Percentiles rank a stretch among this genome's conserved stretches.
Conservation (phyloP, 176 grass and related monocot species). For the Hordeum vulgare region MorexV3_pseudomolecules_assembly NC_058524.1:15006116-15006615, state of each 20-base stretch:
- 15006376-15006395: neutral
- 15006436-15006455: conserved; percentile 25
- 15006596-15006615: conserved; percentile 47
- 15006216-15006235: no score
- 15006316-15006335: conserved; percentile 10
- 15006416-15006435: conserved; percentile 27
- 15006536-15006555: neutral
- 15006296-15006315: no score
- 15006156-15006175: no score
- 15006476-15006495: conserved; percentile 33
- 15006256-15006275: no score
- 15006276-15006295: no score
- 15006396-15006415: conserved; percentile 24
- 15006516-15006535: neutral
- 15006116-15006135: no score
- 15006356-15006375: neutral
- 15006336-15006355: conserved; percentile 7
- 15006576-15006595: conserved; percentile 69
- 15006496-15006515: conserved; percentile 32
- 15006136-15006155: no score
- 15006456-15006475: conserved; percentile 42
- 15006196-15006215: no score
- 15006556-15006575: conserved; percentile 42
- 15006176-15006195: no score
- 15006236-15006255: no score